A percentile compares a stretch with the other conserved stretches of the same genome.
Evolutionary conservation across 1,284 basidiomycete species (phyloP).

Genomic region (Sporisorium reilianum): DNA sequence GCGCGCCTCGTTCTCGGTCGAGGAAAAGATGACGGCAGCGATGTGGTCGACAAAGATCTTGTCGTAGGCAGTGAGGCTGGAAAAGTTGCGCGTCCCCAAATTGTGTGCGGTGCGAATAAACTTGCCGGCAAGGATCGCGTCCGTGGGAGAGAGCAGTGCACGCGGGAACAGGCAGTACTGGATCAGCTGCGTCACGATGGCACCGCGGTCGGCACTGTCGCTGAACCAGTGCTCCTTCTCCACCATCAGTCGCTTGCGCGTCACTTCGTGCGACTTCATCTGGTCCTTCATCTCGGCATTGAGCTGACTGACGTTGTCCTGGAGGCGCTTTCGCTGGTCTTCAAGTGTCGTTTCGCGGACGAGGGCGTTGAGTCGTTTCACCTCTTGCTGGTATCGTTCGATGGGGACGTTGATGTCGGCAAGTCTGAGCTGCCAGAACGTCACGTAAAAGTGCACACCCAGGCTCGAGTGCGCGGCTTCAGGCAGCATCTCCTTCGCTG

Average conservation of each 20-base stretch:
- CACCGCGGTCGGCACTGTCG: conserved; percentile 35
- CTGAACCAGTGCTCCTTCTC: conserved; percentile 91
- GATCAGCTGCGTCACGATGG: conserved; percentile 73
- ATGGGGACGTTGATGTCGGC: conserved; percentile 66
- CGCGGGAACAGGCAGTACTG: conserved; percentile 94
- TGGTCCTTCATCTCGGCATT: conserved; percentile 80
- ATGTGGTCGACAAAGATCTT: conserved; percentile 74
- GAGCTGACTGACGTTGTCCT: conserved; percentile 63
- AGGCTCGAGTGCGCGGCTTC: conserved; percentile 42
- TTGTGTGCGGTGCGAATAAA: conserved; percentile 89
- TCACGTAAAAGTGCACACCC: conserved; percentile 64
- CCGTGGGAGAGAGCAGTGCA: conserved; percentile 90
- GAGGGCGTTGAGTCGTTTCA: conserved; percentile 51
- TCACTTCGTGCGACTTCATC: conserved; percentile 78
- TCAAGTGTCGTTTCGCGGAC: conserved; percentile 53
- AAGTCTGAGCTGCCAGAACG: conserved; percentile 67
- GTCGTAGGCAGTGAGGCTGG: conserved; percentile 85
- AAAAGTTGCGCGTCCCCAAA: conserved; percentile 86
- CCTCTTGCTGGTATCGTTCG: conserved; percentile 68
- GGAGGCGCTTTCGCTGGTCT: conserved; percentile 58
- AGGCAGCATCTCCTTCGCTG: conserved; percentile 52
- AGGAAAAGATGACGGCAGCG: conserved; percentile 86
- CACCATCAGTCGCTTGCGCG: conserved; percentile 79
- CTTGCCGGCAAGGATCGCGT: conserved; percentile 92
- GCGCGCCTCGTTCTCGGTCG: conserved; percentile 93